These are phyloP conservation scores for Vitis labrusca DNA, from an alignment of 164 flowering plant genomes.

Conservation along the genomic window DNA sequence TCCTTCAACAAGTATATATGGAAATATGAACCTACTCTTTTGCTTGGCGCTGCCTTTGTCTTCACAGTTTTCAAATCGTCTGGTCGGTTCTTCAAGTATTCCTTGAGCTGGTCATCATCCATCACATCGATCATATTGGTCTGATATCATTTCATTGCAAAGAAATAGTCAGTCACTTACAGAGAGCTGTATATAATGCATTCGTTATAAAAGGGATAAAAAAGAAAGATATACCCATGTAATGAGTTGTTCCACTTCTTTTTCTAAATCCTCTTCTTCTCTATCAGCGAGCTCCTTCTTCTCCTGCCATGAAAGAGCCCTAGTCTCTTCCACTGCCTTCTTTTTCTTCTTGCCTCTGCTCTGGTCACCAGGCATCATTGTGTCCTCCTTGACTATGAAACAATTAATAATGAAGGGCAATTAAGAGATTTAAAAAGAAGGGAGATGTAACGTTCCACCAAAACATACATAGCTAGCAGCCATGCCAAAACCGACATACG, in stretches of 20 bases:
- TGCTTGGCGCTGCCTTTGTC: conserved; percentile 21
- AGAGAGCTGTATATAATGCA: too few relatives aligned
- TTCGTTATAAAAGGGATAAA: too few relatives aligned
- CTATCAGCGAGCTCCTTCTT: conserved; percentile 31
- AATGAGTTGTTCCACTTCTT: conserved; percentile 33
- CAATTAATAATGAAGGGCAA: too few relatives aligned
- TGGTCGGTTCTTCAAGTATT: conserved; percentile 34
- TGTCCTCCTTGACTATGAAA: too few relatives aligned
- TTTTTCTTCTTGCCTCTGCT: conserved; percentile 22
- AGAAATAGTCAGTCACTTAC: not conserved
- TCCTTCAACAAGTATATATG: too few relatives aligned
- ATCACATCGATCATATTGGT: conserved; percentile 32
- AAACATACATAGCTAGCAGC: too few relatives aligned
- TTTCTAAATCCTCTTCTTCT: conserved; percentile 32
- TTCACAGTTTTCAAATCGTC: conserved; percentile 29
- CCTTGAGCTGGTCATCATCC: conserved; percentile 40
- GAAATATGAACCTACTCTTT: conserved; percentile 26
- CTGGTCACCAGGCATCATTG: not conserved
- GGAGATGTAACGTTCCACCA: too few relatives aligned
- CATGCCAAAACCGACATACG: too few relatives aligned
- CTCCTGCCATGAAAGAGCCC: conserved; percentile 34
- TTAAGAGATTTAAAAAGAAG: too few relatives aligned
- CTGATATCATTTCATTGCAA: conserved; percentile 15
- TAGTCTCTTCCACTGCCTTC: not conserved
- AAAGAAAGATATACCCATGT: conserved; percentile 28